A percentile compares a stretch with the other conserved stretches of the same genome.
Conservation (phyloP, 169 alveolate genomes). For the Babesia ovis region DNA sequence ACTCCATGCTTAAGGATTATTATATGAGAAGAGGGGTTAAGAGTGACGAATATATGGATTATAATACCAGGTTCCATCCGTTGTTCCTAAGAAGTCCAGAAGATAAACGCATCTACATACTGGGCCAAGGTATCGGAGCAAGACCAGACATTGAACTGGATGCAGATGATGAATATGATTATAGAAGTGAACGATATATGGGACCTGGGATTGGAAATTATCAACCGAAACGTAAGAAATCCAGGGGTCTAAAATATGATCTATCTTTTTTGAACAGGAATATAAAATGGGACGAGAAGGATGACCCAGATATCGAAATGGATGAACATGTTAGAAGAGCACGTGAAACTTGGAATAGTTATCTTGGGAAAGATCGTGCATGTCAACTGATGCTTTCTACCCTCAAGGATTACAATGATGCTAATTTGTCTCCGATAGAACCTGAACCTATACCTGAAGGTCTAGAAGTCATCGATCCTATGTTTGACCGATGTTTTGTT, state of each 20-base stretch:
- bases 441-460: neutral
- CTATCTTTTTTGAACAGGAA: neutral
- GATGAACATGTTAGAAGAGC: constrained; percentile 14
- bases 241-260: neutral
- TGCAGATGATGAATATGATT: neutral
- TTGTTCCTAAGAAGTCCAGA: neutral
- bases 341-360: constrained; percentile 6
- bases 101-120: constrained; percentile 10
- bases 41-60: neutral
- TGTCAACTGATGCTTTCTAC: constrained; percentile 48
- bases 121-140: constrained; percentile 20
- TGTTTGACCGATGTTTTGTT: constrained; percentile 6
- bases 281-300: no score
- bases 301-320: neutral
- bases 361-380: constrained; percentile 23
- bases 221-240: no score
- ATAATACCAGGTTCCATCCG: neutral
- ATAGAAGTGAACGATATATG: neutral
- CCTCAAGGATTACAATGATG: constrained; percentile 18
- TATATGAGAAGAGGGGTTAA: constrained; percentile 1
- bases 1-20: constrained; percentile 19
- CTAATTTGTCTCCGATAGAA: neutral
- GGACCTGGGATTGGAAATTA: neutral
- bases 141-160: neutral
- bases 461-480: neutral